Evolutionary conservation across 257 asterid species (phyloP), one percentile per base, ranked within the genome.

Genomic region (Przewalskia tangutica): DNA sequence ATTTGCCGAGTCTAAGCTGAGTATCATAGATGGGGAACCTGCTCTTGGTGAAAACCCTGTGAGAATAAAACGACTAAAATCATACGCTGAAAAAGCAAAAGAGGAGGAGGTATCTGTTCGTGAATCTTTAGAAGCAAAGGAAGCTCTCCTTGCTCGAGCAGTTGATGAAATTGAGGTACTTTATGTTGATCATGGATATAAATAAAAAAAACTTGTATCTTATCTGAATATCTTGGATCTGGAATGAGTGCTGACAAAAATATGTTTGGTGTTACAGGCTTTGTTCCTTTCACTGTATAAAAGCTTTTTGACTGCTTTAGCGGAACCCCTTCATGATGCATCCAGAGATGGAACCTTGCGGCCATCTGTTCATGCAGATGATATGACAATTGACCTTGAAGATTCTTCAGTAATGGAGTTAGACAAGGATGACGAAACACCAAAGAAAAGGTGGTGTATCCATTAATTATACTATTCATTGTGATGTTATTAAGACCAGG

Each of bases 21-120:
- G 93, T 48, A 96, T 96, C 42, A 92, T 94, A 88, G 98, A 94
- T 76, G 97, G 97, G 67, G 98, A 94, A 75, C 99, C 97, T 77
- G 99, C 94, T 80, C 90, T 96, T 83, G 91, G 97, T 55, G 99
- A 96, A 90, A 93, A 94, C 82, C 95, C 97, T 36, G 92, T 84
- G 82, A 96, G 91, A 90, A 92, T 94, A 91, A 96, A 87, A 87
- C 97, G 99, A 20, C 83, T 96, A 88, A 93, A 91, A 79, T 88
- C 91, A 71, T 83, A 82, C 71, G 97, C 91, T 79, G 95, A 92
- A 75, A 94, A 84, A 86, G 88, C 97, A 36, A 91, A 88, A 81
- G 91, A 89, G 85, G 90, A 89, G 81, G 98, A 93, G 87, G 76
- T 89, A 85, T 90, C 97, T 81, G 77, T 84, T 60, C 86, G 85